Conservation (phyloP, 1,284 basidiomycete species). For the Ceratobasidium sp. region DNA sequence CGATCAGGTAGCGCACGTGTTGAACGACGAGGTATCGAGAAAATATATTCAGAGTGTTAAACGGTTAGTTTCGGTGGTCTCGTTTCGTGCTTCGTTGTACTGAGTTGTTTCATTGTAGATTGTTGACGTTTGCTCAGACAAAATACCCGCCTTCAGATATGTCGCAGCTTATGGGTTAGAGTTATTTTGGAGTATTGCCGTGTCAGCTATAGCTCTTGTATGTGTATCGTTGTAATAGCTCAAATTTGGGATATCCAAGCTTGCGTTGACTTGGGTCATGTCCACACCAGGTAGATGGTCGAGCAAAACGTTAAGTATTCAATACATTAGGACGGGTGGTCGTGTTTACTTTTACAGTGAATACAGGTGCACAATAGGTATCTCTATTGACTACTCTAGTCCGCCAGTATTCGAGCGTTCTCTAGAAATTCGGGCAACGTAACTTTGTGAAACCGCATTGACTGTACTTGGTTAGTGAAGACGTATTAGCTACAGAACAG, state of each 20-base stretch:
- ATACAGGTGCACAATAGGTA: neutral
- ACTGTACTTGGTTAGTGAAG: neutral
- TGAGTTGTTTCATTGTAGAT: conserved; percentile 58
- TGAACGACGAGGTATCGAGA: conserved; percentile 98
- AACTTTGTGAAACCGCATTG: conserved; percentile 37
- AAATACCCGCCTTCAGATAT: conserved; percentile 92
- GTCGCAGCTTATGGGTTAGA: conserved; percentile 89
- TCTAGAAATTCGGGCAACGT: conserved; percentile 33
- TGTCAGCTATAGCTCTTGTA: neutral
- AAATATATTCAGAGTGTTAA: conserved; percentile 99
- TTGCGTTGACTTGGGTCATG: neutral
- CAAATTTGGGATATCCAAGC: neutral
- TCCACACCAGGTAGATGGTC: neutral
- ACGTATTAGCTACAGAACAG: neutral
- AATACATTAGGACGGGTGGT: conserved; percentile 27
- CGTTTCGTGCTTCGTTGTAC: neutral
- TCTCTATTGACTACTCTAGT: conserved; percentile 7
- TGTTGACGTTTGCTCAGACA: conserved; percentile 94
- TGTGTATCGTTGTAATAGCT: conserved; percentile 27
- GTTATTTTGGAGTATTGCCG: neutral
- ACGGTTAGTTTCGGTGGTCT: conserved; percentile 64
- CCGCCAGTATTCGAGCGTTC: conserved; percentile 28
- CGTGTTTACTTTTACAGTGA: conserved; percentile 18
- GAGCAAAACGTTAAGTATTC: neutral
- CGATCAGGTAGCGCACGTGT: conserved; percentile 96